Percentiles rank a stretch among this genome's conserved stretches.
These are phyloP conservation scores for Aspergillus novoparasiticus DNA, from an alignment of 2,329 filamentous ascomycete species.

Conservation along the genomic window DNA sequence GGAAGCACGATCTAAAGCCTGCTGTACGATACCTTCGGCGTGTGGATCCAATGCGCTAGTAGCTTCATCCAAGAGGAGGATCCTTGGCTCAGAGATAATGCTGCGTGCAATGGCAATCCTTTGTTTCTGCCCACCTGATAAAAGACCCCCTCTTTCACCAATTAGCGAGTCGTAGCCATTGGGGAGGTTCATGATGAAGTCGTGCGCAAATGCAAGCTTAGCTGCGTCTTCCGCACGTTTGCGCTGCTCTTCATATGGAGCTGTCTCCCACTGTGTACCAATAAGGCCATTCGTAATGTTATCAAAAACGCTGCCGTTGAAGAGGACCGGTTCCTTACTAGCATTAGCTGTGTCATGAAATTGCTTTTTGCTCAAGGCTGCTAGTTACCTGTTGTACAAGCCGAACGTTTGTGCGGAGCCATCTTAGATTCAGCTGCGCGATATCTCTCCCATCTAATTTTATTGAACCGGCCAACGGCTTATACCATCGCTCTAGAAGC, in stretches of 20 bases:
- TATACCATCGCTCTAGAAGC: slow-evolving; percentile 73
- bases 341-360: neutral
- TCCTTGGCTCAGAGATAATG: slow-evolving; percentile 76
- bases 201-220: slow-evolving; percentile 64
- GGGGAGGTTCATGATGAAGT: slow-evolving; percentile 73
- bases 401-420: slow-evolving; percentile 22
- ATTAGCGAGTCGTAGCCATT: slow-evolving; percentile 82
- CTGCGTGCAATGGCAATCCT: slow-evolving; percentile 83
- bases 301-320: slow-evolving; percentile 76
- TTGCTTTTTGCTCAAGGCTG: neutral
- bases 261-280: slow-evolving; percentile 43
- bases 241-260: slow-evolving; percentile 8
- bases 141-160: slow-evolving; percentile 76
- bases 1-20: slow-evolving; percentile 73
- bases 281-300: slow-evolving; percentile 66
- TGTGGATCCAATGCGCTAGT: slow-evolving; percentile 86
- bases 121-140: slow-evolving; percentile 88
- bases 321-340: slow-evolving; percentile 70
- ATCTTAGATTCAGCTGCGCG: slow-evolving; percentile 33
- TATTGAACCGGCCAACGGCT: slow-evolving; percentile 39
- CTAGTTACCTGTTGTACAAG: slow-evolving; percentile 43
- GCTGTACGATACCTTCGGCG: slow-evolving; percentile 82
- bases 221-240: slow-evolving; percentile 19
- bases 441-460: slow-evolving; percentile 41
- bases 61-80: slow-evolving; percentile 86